Base-by-base conservation (phyloP, 2,329 filamentous ascomycete genomes). In the Claviceps arundinis region DNA sequence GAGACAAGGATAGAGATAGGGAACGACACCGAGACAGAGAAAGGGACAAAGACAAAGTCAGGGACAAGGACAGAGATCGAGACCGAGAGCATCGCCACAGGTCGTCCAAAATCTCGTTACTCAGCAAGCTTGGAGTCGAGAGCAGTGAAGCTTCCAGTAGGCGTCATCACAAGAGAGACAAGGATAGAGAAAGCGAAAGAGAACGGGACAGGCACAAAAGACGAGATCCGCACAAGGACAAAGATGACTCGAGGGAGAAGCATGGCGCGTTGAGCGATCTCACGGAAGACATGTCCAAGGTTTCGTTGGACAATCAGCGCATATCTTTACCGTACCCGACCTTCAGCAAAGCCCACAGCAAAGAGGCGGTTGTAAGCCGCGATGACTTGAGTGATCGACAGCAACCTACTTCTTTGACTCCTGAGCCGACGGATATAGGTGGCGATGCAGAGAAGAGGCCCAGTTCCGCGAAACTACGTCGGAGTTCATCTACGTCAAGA, bases 331-430 rank as follows among this genome's bases (percentile, higher is more conserved):
- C 87, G 6, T 95, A 95, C 64, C 88, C 89, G 1, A 76, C 77
- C 11, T 89, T 94, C 68, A 93, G 87, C 69, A 96, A 94, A 69
- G 86, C 86, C 13, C 88, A 95, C 67, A 94, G 89, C 73, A 93
- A 89, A 67, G 91, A 96, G 70, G 80, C 82, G 45, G 80, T 95
- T 51, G 76, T 80, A 57, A 83, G 80, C 62, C 73, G 73, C 50
- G 78, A 82, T 46, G 74, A 79, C 50, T 58, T 78, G 48, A 64
- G 68, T 19, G 54, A 58, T 7, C 59, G 54, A 17, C 52, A 47
- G 19, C 52, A 52, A 24, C 65, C 62, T 56, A 67, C 80, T 51
- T 76, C 76, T 1, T 65, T 75, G 48, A 89, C 86, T 1, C 86
- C 86, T 17, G 84, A 89, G 55, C 75, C 84, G 22, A 89, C 85